phyloP scores from a whole-genome alignment of 345 rosid species.

The Citrus inodora region DNA sequence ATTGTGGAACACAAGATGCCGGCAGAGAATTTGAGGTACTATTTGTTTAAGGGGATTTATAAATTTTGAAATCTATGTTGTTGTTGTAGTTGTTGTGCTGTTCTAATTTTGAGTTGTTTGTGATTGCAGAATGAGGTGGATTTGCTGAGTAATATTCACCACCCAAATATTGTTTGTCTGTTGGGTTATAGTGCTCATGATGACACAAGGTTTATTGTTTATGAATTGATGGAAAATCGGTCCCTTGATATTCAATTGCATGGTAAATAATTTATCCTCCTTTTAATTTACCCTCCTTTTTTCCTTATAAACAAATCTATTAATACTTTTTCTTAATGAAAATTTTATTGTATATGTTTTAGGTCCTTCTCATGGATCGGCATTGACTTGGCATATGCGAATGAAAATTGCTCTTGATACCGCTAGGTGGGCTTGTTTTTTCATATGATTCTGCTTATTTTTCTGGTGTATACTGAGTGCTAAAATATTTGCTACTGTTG shows the following conservation, averaged over 20 bases:
- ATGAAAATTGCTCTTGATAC: conserved; percentile 92
- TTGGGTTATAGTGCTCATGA: conserved; percentile 68
- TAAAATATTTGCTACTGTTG: conserved; percentile 24
- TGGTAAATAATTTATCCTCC: conserved; percentile 42
- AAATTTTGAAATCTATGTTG: not conserved
- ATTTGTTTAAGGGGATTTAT: not conserved
- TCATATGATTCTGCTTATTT: conserved; percentile 1
- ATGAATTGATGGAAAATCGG: conserved; percentile 87
- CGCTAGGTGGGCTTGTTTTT: conserved; percentile 54
- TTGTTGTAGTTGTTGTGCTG: not conserved
- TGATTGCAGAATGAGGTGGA: conserved; percentile 81
- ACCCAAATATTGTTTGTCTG: conserved; percentile 70
- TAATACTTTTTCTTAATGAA: not conserved
- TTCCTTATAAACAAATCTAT: not conserved
- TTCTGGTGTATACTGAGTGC: not conserved
- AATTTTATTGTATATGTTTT: not conserved
- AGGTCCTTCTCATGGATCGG: conserved; percentile 79
- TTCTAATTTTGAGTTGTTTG: conserved; percentile 6
- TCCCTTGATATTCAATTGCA: conserved; percentile 87
- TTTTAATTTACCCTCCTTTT: too few relatives aligned
- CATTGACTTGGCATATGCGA: conserved; percentile 79
- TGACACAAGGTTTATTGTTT: conserved; percentile 61
- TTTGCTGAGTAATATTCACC: conserved; percentile 68
- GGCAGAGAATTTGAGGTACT: conserved; percentile 70
- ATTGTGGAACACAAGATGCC: conserved; percentile 67